A percentile compares a stretch with the other conserved stretches of the same genome.
phyloP scores from a whole-genome alignment of 2,329 filamentous ascomycete genomes.

The Zymoseptoria ardabiliae region DNA sequence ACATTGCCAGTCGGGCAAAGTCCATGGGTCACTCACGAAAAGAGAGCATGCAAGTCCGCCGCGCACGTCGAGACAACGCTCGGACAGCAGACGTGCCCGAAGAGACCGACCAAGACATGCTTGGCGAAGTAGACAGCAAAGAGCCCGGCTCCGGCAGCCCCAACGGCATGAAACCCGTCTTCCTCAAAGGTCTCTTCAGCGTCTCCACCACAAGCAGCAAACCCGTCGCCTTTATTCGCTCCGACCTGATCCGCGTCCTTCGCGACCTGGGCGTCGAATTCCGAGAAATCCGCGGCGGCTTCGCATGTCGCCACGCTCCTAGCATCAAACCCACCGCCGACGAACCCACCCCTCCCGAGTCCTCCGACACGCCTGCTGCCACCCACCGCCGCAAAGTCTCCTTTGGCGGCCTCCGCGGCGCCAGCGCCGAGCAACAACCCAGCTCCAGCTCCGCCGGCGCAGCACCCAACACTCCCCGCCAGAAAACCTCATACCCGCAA shows the following conservation, averaged over 20 bases:
- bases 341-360: constrained; percentile 30
- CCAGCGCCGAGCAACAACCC: constrained; percentile 47
- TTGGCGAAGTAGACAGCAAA: constrained; percentile 45
- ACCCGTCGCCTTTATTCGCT: constrained; percentile 74
- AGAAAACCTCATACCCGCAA: constrained; percentile 74
- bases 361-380: constrained; percentile 50
- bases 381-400: constrained; percentile 73
- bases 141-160: constrained; percentile 48
- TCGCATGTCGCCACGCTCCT: constrained; percentile 78
- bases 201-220: constrained; percentile 94
- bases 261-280: constrained; percentile 85
- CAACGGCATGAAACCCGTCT: constrained; percentile 87
- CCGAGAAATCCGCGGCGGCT: constrained; percentile 86
- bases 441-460: constrained; percentile 54
- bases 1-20: constrained; percentile 67
- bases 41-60: constrained; percentile 85
- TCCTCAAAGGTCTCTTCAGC: constrained; percentile 91
- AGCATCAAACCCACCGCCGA: constrained; percentile 63
- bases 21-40: constrained; percentile 81
- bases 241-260: constrained; percentile 84
- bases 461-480: constrained; percentile 47
- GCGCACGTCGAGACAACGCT: constrained; percentile 48
- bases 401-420: constrained; percentile 65
- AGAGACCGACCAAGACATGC: constrained; percentile 77
- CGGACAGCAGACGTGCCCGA: constrained; percentile 75